These are phyloP conservation scores for Pseudogymnoascus sp. DNA, from an alignment of 2,329 filamentous ascomycete genomes.

Conservation along the genomic window DNA sequence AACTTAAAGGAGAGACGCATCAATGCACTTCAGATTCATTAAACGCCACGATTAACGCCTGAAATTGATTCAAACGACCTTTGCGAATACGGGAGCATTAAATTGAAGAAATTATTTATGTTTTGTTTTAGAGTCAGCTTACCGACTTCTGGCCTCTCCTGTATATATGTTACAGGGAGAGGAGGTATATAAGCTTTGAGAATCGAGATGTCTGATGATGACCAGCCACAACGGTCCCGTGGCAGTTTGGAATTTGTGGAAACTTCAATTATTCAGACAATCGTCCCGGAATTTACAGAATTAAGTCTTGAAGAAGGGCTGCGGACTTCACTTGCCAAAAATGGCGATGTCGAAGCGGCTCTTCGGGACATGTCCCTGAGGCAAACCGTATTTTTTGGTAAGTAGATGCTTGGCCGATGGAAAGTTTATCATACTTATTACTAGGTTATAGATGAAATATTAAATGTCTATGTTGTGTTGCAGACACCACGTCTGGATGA, in stretches of 20 bases:
- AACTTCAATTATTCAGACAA: slow-evolving; percentile 50
- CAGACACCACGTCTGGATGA: slow-evolving; percentile 54
- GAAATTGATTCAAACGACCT: neutral
- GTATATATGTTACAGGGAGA: slow-evolving; percentile 14
- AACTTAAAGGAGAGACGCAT: neutral
- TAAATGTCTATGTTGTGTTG: slow-evolving; percentile 60
- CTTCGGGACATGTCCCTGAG: slow-evolving; percentile 52
- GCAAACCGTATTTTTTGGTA: slow-evolving; percentile 65
- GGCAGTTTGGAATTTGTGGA: slow-evolving; percentile 43
- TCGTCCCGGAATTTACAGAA: slow-evolving; percentile 49
- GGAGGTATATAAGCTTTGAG: slow-evolving; percentile 13
- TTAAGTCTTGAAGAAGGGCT: slow-evolving; percentile 47
- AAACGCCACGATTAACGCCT: neutral
- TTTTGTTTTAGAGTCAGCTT: slow-evolving; percentile 9
- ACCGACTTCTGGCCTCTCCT: slow-evolving; percentile 13
- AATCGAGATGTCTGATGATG: slow-evolving; percentile 23
- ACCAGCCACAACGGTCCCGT: slow-evolving; percentile 26
- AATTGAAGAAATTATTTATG: neutral
- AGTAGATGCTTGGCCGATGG: slow-evolving; percentile 27
- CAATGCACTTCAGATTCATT: neutral
- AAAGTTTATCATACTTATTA: slow-evolving; percentile 39
- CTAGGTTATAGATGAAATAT: slow-evolving; percentile 60
- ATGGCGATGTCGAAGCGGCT: slow-evolving; percentile 19
- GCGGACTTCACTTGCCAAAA: slow-evolving; percentile 29
- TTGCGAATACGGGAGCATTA: neutral